Conservation (phyloP, 2,329 filamentous ascomycete species). For the Pyricularia sp. region DNA sequence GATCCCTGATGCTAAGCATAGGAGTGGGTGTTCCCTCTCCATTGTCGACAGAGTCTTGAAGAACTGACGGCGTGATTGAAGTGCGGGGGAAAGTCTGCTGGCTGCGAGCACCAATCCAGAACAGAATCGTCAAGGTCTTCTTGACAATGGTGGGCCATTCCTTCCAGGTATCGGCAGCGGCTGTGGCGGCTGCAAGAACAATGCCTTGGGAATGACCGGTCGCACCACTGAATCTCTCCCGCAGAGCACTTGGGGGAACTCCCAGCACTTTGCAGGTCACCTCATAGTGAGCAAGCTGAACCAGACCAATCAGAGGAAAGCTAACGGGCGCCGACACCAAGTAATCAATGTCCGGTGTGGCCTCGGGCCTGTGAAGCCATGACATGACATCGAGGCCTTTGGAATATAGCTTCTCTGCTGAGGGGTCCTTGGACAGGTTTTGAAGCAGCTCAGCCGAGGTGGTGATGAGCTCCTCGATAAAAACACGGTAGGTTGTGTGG, state of each 20-base stretch:
- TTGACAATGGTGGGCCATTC: conserved; percentile 70
- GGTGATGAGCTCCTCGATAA: conserved; percentile 74
- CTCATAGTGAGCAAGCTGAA: conserved; percentile 90
- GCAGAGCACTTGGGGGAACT: conserved; percentile 74
- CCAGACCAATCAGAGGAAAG: conserved; percentile 87
- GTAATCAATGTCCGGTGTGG: conserved; percentile 88
- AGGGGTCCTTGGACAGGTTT: conserved; percentile 65
- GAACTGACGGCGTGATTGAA: conserved; percentile 76
- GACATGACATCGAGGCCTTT: conserved; percentile 93
- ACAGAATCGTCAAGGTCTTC: conserved; percentile 79
- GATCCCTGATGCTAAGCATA: conserved; percentile 94
- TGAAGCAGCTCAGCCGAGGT: conserved; percentile 80
- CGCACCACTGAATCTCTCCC: conserved; percentile 72
- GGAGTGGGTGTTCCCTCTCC: conserved; percentile 93
- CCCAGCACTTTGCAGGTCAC: conserved; percentile 89
- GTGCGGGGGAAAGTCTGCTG: conserved; percentile 96
- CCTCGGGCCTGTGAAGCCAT: conserved; percentile 81
- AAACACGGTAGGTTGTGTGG: conserved; percentile 80
- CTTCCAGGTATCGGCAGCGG: conserved; percentile 86
- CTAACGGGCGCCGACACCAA: conserved; percentile 90
- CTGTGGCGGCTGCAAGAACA: conserved; percentile 82
- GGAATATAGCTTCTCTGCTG: conserved; percentile 87
- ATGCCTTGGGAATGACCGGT: conserved; percentile 97
- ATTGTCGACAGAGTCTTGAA: conserved; percentile 86
- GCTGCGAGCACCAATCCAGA: conserved; percentile 96